phyloP scores from a whole-genome alignment of 345 rosid genomes.

The Capsella bursapastoris region DNA sequence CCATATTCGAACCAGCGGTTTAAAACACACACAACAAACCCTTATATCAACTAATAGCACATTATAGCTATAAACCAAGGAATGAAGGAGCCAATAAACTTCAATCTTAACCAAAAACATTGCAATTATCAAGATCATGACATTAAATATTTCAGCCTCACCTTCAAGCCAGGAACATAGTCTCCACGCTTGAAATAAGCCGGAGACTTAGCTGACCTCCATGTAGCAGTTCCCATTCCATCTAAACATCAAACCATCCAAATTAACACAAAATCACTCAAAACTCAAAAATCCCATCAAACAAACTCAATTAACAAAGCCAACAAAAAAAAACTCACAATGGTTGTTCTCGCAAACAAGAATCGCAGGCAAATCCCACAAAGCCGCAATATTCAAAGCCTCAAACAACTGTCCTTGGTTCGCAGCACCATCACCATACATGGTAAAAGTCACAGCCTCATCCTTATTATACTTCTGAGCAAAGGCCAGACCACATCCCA shows the following conservation, averaged over 20 bases:
- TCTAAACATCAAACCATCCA: constrained; percentile 52
- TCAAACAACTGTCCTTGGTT: constrained; percentile 98
- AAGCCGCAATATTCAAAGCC: constrained; percentile 90
- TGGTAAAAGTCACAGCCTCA: constrained; percentile 74
- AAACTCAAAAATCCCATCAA: background rate
- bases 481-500: constrained; percentile 95
- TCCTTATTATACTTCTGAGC: constrained; percentile 94
- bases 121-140: constrained; percentile 15
- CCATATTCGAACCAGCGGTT: background rate
- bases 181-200: constrained; percentile 96
- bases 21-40: background rate
- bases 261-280: background rate
- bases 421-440: constrained; percentile 98
- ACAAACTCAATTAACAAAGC: background rate
- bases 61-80: background rate
- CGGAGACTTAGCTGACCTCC: constrained; percentile 97
- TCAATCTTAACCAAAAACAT: background rate
- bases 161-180: constrained; percentile 99
- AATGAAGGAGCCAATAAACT: background rate
- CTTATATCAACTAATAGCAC: background rate
- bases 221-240: constrained; percentile 99
- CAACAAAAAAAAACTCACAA: constrained; percentile 49
- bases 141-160: constrained; percentile 31
- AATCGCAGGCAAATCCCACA: constrained; percentile 95
- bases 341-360: constrained; percentile 97